Evolutionary conservation across 2,329 filamentous ascomycete species (phyloP).

Genomic region (Aschersonia sp.): DNA sequence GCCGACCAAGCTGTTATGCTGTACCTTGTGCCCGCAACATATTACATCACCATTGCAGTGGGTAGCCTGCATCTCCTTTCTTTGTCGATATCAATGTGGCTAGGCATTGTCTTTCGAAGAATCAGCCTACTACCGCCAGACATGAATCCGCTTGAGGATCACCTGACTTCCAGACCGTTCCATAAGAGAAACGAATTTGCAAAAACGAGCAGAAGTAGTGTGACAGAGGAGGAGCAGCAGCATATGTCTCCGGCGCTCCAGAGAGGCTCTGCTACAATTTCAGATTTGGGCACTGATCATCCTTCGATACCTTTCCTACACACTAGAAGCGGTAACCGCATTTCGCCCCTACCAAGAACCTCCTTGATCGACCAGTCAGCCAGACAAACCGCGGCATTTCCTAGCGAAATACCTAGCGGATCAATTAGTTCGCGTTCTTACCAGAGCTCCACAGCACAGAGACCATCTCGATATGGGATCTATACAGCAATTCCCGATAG

Average conservation of each 20-base stretch:
- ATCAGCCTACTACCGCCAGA: constrained; percentile 77
- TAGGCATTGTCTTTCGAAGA: constrained; percentile 65
- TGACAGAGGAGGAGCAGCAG: constrained; percentile 43
- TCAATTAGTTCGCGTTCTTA: constrained; percentile 27
- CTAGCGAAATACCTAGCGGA: constrained; percentile 26
- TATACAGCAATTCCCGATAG: neutral
- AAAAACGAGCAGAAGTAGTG: constrained; percentile 28
- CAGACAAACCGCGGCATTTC: constrained; percentile 37
- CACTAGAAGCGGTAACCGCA: constrained; percentile 51
- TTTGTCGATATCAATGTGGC: constrained; percentile 55
- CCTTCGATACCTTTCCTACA: constrained; percentile 64
- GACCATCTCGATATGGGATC: constrained; percentile 16
- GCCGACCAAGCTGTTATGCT: constrained; percentile 36
- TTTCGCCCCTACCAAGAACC: constrained; percentile 37
- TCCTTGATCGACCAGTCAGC: constrained; percentile 40
- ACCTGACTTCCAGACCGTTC: constrained; percentile 54
- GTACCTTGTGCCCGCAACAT: constrained; percentile 50
- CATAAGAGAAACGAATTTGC: constrained; percentile 65
- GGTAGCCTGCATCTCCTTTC: constrained; percentile 58
- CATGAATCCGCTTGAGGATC: constrained; percentile 84
- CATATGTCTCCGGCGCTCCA: constrained; percentile 21
- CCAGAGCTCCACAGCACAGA: constrained; percentile 29
- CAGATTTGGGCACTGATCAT: constrained; percentile 30
- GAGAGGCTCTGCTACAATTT: constrained; percentile 28
- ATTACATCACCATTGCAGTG: constrained; percentile 49